These are phyloP conservation scores for Begonia masoniana DNA, from an alignment of 306 rosid species.

Conservation along the genomic window DNA sequence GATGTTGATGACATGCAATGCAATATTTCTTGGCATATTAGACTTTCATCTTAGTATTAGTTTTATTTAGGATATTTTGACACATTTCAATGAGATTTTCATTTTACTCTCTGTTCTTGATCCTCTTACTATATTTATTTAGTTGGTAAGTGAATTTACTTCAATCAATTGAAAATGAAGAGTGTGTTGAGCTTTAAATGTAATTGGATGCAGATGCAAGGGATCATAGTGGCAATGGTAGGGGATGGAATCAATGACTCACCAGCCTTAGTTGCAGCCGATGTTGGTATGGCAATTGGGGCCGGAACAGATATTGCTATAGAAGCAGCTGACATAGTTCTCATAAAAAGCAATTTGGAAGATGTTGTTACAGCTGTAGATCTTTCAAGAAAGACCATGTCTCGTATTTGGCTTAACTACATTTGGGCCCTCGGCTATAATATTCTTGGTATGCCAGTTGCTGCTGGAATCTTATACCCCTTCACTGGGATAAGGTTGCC, in stretches of 20 bases:
- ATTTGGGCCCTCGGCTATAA: constrained; percentile 91
- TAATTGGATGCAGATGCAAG: constrained; percentile 50
- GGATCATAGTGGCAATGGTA: constrained; percentile 65
- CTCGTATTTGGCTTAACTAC: constrained; percentile 63
- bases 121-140: neutral
- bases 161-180: neutral
- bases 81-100: neutral
- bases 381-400: constrained; percentile 67
- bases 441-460: constrained; percentile 76
- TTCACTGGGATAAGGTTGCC: constrained; percentile 62
- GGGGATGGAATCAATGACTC: constrained; percentile 90
- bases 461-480: constrained; percentile 75
- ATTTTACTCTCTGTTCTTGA: neutral
- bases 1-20: too few species aligned
- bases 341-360: constrained; percentile 65
- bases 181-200: constrained; percentile 3
- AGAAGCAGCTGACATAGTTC: constrained; percentile 87
- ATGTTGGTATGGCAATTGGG: constrained; percentile 89
- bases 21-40: too few species aligned
- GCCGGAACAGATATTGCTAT: constrained; percentile 82
- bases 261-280: constrained; percentile 80
- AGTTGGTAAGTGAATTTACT: neutral
- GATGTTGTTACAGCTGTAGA: constrained; percentile 83
- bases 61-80: neutral
- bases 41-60: neutral